Conservation (phyloP, 495 filamentous ascomycete genomes). For the Trichoderma reesei region DNA sequence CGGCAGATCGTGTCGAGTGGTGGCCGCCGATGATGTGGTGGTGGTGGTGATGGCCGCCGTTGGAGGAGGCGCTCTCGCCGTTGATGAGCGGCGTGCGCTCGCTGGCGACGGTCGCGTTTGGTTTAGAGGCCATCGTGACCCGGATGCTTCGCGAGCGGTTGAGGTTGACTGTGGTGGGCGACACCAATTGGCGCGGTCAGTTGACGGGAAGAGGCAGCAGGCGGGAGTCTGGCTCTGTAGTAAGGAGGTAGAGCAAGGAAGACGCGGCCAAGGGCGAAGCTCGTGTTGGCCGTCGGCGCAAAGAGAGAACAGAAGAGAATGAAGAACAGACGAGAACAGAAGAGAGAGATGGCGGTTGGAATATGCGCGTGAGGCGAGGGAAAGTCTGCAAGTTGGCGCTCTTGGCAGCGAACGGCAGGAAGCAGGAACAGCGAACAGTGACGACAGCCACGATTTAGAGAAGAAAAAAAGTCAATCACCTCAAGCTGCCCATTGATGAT, state of each 20-base stretch:
- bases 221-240: neutral
- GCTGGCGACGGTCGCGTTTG: slow-evolving; percentile 13
- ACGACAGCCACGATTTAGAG: neutral
- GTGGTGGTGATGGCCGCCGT: slow-evolving; percentile 4
- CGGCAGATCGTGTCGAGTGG: slow-evolving; percentile 7
- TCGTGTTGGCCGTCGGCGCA: neutral
- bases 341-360: neutral
- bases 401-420: neutral
- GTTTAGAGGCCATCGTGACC: slow-evolving; percentile 11
- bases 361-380: neutral
- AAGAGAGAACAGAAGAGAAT: neutral
- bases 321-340: neutral
- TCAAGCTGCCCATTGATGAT: neutral
- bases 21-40: slow-evolving; percentile 18
- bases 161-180: neutral
- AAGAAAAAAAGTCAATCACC: neutral
- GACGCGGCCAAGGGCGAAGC: neutral
- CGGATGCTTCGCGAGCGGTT: neutral
- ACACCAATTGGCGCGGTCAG: neutral
- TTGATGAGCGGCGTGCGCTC: slow-evolving; percentile 29
- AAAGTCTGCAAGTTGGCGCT: neutral
- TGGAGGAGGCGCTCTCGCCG: slow-evolving; percentile 12
- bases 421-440: neutral
- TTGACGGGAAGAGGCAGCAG: neutral
- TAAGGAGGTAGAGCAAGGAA: no score